Conservation (phyloP, 305 asterid species). For the Fraxinus ornus region DNA sequence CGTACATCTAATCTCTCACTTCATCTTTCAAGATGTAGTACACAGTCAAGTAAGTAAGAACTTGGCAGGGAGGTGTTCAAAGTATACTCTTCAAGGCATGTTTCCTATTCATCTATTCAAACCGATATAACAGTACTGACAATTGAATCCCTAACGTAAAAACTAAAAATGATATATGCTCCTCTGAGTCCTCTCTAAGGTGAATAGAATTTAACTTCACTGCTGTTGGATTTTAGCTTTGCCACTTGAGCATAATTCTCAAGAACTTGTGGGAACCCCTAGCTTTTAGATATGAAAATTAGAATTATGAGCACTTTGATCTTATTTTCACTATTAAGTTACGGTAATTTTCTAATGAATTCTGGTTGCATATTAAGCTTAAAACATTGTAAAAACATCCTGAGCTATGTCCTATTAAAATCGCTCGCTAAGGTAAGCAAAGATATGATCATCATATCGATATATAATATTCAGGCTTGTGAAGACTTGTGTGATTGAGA, state of each 20-base stretch:
- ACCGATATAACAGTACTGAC: neutral
- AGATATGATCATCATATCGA: neutral
- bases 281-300: neutral
- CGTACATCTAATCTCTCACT: conserved; percentile 36
- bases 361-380: neutral
- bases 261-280: neutral
- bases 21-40: neutral
- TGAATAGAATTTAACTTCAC: neutral
- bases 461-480: neutral
- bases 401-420: neutral
- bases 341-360: neutral
- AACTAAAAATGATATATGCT: neutral
- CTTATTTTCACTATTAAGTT: neutral
- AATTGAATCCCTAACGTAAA: neutral
- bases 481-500: neutral
- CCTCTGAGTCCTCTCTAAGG: neutral
- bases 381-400: neutral
- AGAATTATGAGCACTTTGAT: neutral
- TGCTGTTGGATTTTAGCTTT: neutral
- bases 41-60: neutral
- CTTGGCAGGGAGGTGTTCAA: neutral
- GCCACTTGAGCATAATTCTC: neutral
- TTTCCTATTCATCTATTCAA: neutral
- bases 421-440: neutral
- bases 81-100: neutral